Base-by-base conservation (phyloP, 1,284 basidiomycete genomes). In the Boletus smithii region DNA sequence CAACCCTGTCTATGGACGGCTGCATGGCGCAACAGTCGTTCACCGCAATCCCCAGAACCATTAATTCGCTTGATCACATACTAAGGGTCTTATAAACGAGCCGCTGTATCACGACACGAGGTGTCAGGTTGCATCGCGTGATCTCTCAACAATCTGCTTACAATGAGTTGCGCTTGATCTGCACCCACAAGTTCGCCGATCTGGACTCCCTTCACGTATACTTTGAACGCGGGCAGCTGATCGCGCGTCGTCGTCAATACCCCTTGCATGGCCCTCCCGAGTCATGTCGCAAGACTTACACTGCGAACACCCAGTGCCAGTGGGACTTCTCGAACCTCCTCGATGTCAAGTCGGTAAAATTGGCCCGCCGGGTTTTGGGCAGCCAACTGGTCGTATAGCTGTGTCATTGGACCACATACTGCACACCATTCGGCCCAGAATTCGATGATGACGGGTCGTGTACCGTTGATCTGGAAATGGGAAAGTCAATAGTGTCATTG, bases 321-420 rank as follows among this genome's bases (percentile, higher is more conserved):
- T 8, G 75, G 65, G 49, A 84, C 76, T 5, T 75, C 70, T 10
- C 62, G 54, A 43, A 75, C 75, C 36, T 69, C 76, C 62, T 92
- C 89, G 42, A 88, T 80, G 66, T 92, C 86, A 58, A 94, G 85
- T 73, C 93, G 93, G 78, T 83, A 89, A 69, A 90, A 76, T 24
- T 73, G 77, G 55, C 60, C 67, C 69, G 5, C 35, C 49, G 16
- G 61, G 36, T 58, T 59, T 56, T 76, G 68, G 4, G 53, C 63
- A 8, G 82, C 74, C 48, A 91, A 66, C 70, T 83, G 83, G 70
- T 87, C 83, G 63, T 93, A 91, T 58, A 91, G 73, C 44, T 88
- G 85, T 40, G 82, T 79, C 73, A 91, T 92, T 56, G 81, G 67
- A 63, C 76, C 82, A 80, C 92, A 92, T 29, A 85, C 85, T 38